Evolutionary conservation across 75 land plant species (phyloP), one percentile per base, ranked within the genome.

Genomic region (Gnetum montanum): DNA sequence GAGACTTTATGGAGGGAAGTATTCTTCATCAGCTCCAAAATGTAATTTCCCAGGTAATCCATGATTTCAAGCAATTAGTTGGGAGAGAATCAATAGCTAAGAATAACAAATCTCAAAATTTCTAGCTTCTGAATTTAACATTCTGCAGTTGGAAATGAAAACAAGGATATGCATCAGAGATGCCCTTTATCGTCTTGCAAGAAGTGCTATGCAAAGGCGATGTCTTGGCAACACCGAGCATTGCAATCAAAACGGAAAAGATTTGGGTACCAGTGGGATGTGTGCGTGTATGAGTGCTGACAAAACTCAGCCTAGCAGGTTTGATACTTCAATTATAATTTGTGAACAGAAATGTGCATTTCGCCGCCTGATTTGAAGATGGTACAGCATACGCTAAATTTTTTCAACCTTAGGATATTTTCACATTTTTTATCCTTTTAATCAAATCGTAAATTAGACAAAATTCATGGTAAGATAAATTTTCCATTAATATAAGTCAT

Each of bases 101-200:
- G 10, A 10, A 10, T 40, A 10, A 10, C 10, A 10, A 10, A 10
- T 40, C 15, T 15, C 15, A 10, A 15, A 10, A 40, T 15, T 40
- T 15, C 15, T 40, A 10, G 10, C 15, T 40, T 15, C 15, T 40
- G 41, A 10, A 10, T 52, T 27, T 6, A 30, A 27, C 47, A 58
- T 37, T 65, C 23, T 63, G 33, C 91, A 93, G 98, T 60, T 89
- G 77, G 96, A 85, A 53, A 44, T 63, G 22, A 74, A 54, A 61
- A 73, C 78, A 10, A 80, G 84, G 68, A 59, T 82, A 46, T 77
- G 84, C 34, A 80, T 93, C 30, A 71, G 96, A 33, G 96, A 90
- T 74, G 82, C 88, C 37, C 75, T 93, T 30, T 85, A 76, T 63
- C 81, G 98, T 25, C 49, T 93, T 47, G 96, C 98, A 26, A 69